A percentile compares a stretch with the other conserved stretches of the same genome.
phyloP scores from a whole-genome alignment of 2,329 filamentous ascomycete species.

The Stenocarpella maydis region DNA sequence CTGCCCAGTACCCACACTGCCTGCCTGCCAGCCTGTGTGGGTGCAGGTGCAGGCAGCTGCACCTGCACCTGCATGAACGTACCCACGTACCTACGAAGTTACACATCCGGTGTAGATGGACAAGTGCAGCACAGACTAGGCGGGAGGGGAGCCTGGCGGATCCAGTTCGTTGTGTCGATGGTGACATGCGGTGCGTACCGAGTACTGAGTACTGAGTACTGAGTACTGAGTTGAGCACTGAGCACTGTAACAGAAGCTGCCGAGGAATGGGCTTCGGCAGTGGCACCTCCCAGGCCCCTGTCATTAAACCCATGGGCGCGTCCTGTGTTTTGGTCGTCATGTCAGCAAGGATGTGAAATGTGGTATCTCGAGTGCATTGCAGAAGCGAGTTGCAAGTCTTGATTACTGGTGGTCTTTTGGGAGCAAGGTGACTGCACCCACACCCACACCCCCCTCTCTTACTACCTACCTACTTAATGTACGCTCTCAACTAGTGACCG shows the following conservation, averaged over 20 bases:
- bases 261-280: constrained; percentile 30
- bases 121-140: neutral
- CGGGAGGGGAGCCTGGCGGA: neutral
- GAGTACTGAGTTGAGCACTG: too few relatives aligned
- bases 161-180: neutral
- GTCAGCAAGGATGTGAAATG: neutral
- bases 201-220: too few relatives aligned
- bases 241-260: constrained; percentile 11
- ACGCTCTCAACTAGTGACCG: too few relatives aligned
- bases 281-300: constrained; percentile 30
- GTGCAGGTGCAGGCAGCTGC: too few relatives aligned
- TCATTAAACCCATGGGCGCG: constrained; percentile 28
- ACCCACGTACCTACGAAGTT: too few relatives aligned
- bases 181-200: constrained; percentile 22
- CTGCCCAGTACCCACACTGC: neutral
- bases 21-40: neutral
- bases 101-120: constrained; percentile 11
- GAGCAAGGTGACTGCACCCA: neutral
- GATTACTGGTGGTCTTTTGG: neutral
- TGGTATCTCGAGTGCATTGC: neutral
- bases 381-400: neutral
- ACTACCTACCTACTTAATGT: too few relatives aligned
- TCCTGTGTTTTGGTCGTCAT: constrained; percentile 12
- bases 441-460: neutral
- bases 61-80: constrained; percentile 12